Percentiles rank a stretch among this genome's conserved stretches.
Evolutionary conservation across 352 stramenopile genomes (phyloP).

Genomic region (Pythium insidiosum): DNA sequence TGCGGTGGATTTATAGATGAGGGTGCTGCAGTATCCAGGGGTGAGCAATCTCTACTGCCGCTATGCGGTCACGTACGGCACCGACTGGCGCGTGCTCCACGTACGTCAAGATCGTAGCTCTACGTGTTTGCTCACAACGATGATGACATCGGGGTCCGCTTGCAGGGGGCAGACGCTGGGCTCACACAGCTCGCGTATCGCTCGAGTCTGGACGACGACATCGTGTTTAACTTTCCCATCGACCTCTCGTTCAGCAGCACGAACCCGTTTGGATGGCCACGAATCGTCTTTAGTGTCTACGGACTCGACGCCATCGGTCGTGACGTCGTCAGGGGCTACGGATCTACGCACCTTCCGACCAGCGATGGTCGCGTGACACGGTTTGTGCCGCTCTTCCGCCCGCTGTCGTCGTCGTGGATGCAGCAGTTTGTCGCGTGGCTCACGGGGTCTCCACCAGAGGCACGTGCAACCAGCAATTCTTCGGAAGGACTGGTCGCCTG

Average conservation of each 20-base stretch:
- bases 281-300: slow-evolving; percentile 85
- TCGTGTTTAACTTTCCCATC: slow-evolving; percentile 95
- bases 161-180: slow-evolving; percentile 64
- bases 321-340: slow-evolving; percentile 90
- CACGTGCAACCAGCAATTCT: not conserved
- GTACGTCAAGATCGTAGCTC: slow-evolving; percentile 18
- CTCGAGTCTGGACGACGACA: slow-evolving; percentile 35
- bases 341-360: slow-evolving; percentile 80
- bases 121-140: too few relatives aligned
- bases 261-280: slow-evolving; percentile 92
- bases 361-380: slow-evolving; percentile 42
- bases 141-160: too few relatives aligned
- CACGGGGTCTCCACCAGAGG: slow-evolving; percentile 72
- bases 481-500: not conserved
- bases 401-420: slow-evolving; percentile 74
- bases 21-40: slow-evolving; percentile 40
- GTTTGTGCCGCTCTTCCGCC: slow-evolving; percentile 84
- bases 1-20: not conserved
- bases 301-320: slow-evolving; percentile 86
- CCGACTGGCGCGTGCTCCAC: slow-evolving; percentile 89
- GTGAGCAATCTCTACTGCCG: slow-evolving; percentile 89
- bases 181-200: slow-evolving; percentile 85
- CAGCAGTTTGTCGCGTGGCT: slow-evolving; percentile 88
- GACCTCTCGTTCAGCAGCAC: slow-evolving; percentile 95
- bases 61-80: slow-evolving; percentile 88